phyloP scores from a whole-genome alignment of 805 yeast genomes.

The Monosporozyma unispora region DNA sequence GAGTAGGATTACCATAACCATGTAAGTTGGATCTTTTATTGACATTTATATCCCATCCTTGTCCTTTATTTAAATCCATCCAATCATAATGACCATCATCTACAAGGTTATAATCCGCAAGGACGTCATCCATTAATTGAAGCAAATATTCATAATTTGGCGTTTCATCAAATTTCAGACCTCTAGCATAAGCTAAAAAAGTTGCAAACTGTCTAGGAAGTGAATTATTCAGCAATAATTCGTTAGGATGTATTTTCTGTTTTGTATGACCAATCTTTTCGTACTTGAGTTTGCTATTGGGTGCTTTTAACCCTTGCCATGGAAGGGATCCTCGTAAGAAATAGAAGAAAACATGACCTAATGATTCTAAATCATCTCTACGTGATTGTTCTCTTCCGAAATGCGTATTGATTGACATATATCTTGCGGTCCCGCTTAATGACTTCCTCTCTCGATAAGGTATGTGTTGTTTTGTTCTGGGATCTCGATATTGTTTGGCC shows the following conservation, averaged over 20 bases:
- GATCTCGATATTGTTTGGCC: conserved; percentile 98
- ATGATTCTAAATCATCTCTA: conserved; percentile 90
- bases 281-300: conserved; percentile 94
- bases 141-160: conserved; percentile 90
- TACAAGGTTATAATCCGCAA: conserved; percentile 57
- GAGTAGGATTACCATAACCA: conserved; percentile 94
- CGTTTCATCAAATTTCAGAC: conserved; percentile 81
- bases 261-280: conserved; percentile 85
- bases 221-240: conserved; percentile 77
- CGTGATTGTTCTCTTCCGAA: conserved; percentile 94
- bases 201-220: conserved; percentile 89
- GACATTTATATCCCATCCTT: conserved; percentile 87
- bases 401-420: conserved; percentile 96
- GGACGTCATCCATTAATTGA: conserved; percentile 65
- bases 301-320: conserved; percentile 98
- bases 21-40: conserved; percentile 90
- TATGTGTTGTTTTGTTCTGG: conserved; percentile 88
- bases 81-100: conserved; percentile 94
- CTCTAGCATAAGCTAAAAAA: conserved; percentile 80
- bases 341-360: conserved; percentile 95
- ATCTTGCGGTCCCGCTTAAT: conserved; percentile 95
- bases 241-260: conserved; percentile 77
- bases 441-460: conserved; percentile 96
- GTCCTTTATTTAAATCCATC: conserved; percentile 93
- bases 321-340: conserved; percentile 91